phyloP scores from a whole-genome alignment of 2,329 filamentous ascomycete genomes.

The Orbilia blumenaviensis region DNA sequence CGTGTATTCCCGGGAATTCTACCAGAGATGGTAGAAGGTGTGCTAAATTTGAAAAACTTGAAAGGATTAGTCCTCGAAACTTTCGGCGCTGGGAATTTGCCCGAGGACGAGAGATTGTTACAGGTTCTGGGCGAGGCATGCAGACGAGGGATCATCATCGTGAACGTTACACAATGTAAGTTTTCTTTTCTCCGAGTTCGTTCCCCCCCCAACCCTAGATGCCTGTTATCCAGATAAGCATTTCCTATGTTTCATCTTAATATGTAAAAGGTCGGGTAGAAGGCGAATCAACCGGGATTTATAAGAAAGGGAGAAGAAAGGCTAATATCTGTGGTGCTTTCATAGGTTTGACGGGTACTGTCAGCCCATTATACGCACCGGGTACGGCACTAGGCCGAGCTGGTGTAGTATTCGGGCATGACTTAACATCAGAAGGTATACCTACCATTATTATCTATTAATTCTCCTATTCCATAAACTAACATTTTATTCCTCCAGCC shows the following conservation, averaged over 20 bases:
- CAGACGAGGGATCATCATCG: slow-evolving; percentile 80
- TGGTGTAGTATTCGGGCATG: slow-evolving; percentile 87
- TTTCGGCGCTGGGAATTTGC: slow-evolving; percentile 91
- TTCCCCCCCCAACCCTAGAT: slow-evolving; percentile 57
- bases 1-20: slow-evolving; percentile 92
- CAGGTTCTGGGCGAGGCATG: slow-evolving; percentile 80
- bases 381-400: slow-evolving; percentile 80
- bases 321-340: not conserved
- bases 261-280: not conserved
- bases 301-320: too few species aligned
- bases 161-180: slow-evolving; percentile 90
- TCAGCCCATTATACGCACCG: slow-evolving; percentile 79
- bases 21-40: slow-evolving; percentile 89
- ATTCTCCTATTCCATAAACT: not conserved
- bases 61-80: slow-evolving; percentile 87
- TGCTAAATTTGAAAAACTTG: slow-evolving; percentile 78
- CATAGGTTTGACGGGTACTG: slow-evolving; percentile 71
- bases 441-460: not conserved
- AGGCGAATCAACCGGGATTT: not conserved
- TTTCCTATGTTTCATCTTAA: slow-evolving; percentile 58
- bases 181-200: slow-evolving; percentile 59
- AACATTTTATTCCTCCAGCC: slow-evolving; percentile 62
- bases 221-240: slow-evolving; percentile 53
- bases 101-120: slow-evolving; percentile 81
- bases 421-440: slow-evolving; percentile 78